These are phyloP conservation scores for Torulaspora quercuum DNA, from an alignment of 805 yeast species.

Conservation along the genomic window DNA sequence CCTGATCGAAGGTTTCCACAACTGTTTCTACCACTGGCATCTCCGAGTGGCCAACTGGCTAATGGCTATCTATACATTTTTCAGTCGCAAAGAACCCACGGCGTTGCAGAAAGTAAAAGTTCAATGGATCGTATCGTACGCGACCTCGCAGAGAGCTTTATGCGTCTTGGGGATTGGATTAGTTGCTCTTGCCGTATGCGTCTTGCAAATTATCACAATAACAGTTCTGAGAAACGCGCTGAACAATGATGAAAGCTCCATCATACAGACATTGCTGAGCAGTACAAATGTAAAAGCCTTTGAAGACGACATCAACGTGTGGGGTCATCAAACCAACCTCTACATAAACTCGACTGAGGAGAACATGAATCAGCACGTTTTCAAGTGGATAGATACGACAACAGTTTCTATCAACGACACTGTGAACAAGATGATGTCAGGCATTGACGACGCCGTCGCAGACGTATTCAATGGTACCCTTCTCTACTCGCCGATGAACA, in stretches of 20 bases:
- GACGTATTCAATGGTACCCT: conserved; percentile 66
- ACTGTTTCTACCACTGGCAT: conserved; percentile 25
- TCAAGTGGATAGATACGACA: conserved; percentile 62
- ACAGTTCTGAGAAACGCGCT: conserved; percentile 15
- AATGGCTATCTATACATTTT: not conserved
- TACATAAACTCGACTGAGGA: conserved; percentile 49
- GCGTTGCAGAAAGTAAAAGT: conserved; percentile 20
- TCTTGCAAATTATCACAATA: conserved; percentile 53
- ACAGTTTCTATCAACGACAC: conserved; percentile 60
- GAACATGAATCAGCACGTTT: conserved; percentile 56
- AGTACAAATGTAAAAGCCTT: conserved; percentile 22
- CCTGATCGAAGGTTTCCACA: conserved; percentile 22
- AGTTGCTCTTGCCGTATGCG: conserved; percentile 52
- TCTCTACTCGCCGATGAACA: conserved; percentile 56
- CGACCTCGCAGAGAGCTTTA: conserved; percentile 51
- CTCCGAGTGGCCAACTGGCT: conserved; percentile 11
- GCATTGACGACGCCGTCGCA: conserved; percentile 57
- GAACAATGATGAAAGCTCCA: conserved; percentile 4
- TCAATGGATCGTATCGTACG: conserved; percentile 42
- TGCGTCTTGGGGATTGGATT: conserved; percentile 51
- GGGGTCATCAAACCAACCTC: conserved; percentile 57
- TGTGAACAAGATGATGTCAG: conserved; percentile 50
- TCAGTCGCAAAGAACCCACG: not conserved
- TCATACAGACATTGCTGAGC: conserved; percentile 2
- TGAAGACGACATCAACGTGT: conserved; percentile 38